phyloP scores from a whole-genome alignment of 129 eudicot genomes.

The Flaveria brownii region DNA sequence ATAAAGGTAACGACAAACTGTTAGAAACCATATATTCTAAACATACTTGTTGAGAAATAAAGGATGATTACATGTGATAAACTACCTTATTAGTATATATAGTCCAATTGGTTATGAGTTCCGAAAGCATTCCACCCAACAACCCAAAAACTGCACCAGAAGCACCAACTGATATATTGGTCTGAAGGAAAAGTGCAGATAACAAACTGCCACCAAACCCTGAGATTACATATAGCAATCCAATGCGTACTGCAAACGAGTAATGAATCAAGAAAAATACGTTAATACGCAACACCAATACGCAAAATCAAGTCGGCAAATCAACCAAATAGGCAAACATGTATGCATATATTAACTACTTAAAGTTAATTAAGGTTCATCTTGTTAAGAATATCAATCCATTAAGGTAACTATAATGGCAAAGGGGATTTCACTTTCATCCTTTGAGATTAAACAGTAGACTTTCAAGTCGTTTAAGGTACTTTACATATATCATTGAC shows the following conservation, averaged over 20 bases:
- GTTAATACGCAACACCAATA: background rate
- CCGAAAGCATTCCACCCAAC: conserved; percentile 91
- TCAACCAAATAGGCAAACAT: background rate
- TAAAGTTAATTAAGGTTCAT: background rate
- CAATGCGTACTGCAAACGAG: conserved; percentile 66
- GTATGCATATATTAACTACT: background rate
- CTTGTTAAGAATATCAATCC: background rate
- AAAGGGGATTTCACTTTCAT: background rate
- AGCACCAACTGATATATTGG: conserved; percentile 94
- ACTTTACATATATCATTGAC: background rate
- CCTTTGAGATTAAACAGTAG: background rate
- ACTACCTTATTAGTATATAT: conserved; percentile 86
- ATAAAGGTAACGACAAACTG: background rate
- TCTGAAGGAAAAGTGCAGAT: conserved; percentile 75
- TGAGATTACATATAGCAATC: conserved; percentile 69
- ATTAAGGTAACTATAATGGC: background rate
- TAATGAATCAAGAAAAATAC: background rate
- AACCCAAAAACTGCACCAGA: conserved; percentile 95
- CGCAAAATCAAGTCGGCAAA: background rate
- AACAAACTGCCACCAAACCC: conserved; percentile 92
- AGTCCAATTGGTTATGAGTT: conserved; percentile 85
- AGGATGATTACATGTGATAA: background rate
- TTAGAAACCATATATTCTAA: conserved; percentile 10
- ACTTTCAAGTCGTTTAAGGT: background rate
- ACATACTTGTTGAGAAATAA: background rate